These are phyloP conservation scores for Agrocybe praecox DNA, from an alignment of 768 basidiomycete genomes.

Conservation along the genomic window DNA sequence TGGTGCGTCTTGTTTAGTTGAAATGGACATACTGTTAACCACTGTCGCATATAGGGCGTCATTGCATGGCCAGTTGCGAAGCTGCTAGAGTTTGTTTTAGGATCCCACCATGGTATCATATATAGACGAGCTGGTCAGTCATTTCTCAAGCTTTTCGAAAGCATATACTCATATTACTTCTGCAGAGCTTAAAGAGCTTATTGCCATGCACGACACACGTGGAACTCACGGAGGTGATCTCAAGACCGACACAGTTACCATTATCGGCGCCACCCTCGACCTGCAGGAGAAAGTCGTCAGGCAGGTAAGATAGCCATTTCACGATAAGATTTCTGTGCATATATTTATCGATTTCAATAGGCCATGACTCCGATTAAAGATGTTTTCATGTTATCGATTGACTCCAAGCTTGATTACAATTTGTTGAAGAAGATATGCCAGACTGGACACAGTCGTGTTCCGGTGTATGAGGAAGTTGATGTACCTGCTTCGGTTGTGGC, in stretches of 20 bases:
- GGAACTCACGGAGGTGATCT: conserved; percentile 83
- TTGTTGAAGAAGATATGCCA: conserved; percentile 74
- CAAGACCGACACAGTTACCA: conserved; percentile 83
- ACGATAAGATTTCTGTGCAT: neutral
- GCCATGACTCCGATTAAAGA: conserved; percentile 82
- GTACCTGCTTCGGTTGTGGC: conserved; percentile 45
- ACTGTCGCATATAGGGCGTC: conserved; percentile 47
- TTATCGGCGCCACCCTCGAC: conserved; percentile 89
- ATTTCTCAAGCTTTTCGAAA: neutral
- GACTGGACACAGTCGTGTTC: conserved; percentile 84
- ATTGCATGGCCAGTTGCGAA: conserved; percentile 89
- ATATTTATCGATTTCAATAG: conserved; percentile 28
- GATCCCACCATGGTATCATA: conserved; percentile 88
- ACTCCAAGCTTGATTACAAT: conserved; percentile 80
- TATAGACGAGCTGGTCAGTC: conserved; percentile 69
- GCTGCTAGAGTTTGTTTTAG: conserved; percentile 74
- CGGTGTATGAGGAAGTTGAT: conserved; percentile 80
- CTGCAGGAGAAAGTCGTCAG: conserved; percentile 84
- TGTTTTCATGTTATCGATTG: conserved; percentile 89
- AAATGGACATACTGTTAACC: neutral
- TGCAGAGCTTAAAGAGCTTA: conserved; percentile 83
- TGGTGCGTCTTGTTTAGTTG: conserved; percentile 45
- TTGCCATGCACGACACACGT: conserved; percentile 81
- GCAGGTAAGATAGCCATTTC: conserved; percentile 43
- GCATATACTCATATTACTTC: neutral